phyloP scores from a whole-genome alignment of 1,284 basidiomycete genomes.

The Ustilago curta region DNA sequence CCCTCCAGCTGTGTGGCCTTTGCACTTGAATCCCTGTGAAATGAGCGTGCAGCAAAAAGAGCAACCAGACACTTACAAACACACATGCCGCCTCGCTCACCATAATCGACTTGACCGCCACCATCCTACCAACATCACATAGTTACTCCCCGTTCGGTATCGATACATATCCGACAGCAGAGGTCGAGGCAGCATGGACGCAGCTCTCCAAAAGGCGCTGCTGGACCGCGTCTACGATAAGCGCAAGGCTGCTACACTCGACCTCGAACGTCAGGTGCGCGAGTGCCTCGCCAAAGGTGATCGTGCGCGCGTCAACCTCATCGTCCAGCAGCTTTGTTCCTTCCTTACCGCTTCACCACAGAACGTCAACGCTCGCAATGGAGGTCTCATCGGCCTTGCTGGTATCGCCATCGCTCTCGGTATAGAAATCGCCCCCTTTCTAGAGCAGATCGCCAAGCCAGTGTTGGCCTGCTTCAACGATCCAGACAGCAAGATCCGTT shows the following conservation, averaged over 20 bases:
- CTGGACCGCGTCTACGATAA: constrained; percentile 79
- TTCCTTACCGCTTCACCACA: constrained; percentile 56
- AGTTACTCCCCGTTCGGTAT: not conserved
- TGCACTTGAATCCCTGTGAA: no score
- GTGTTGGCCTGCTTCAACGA: constrained; percentile 94
- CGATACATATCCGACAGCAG: not conserved
- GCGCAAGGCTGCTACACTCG: constrained; percentile 92
- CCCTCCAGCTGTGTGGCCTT: not conserved
- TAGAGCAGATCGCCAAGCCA: constrained; percentile 90
- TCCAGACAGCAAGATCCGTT: constrained; percentile 92
- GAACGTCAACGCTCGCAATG: constrained; percentile 82
- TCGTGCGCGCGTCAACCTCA: constrained; percentile 81
- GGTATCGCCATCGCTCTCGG: constrained; percentile 95
- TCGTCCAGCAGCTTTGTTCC: constrained; percentile 93
- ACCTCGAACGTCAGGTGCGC: constrained; percentile 94
- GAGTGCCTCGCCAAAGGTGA: constrained; percentile 86
- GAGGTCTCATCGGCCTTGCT: constrained; percentile 94
- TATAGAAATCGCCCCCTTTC: constrained; percentile 90
- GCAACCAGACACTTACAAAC: not conserved
- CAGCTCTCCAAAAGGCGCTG: constrained; percentile 66
- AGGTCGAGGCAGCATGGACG: constrained; percentile 36
- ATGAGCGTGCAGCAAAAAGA: constrained; percentile 3
- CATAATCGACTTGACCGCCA: not conserved
- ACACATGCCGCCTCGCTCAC: not conserved
- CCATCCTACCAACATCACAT: no score